Base-by-base conservation (phyloP, 345 rosid species). In the Hirschfeldia incana region DNA sequence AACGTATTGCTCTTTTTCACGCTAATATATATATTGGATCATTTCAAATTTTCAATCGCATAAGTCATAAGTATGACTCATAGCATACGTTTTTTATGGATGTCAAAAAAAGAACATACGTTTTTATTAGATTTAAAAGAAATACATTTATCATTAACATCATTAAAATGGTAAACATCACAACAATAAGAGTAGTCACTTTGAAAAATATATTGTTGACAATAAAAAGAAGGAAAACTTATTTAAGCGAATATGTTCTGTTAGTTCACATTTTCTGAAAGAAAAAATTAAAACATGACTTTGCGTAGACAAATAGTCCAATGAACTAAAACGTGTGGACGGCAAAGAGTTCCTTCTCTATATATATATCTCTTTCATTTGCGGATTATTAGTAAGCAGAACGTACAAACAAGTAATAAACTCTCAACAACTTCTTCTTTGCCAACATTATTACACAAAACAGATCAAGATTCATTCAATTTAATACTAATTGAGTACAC, bases 1-100 rank as follows among this genome's bases (percentile, higher is more conserved):
- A 57, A 58, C 49, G n/a, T 70, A 72, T 46, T 3, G 11, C 30
- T 66, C 4, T 10, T 12, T 60, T 32, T 59, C 62, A 78, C 81
- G 73, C 67, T 3, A 66, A 30, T 7, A 1, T 21, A 21, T 21
- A 21, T 21, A 21, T 21, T 21, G 21, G 21, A 21, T 21, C 21
- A 21, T 21, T 21, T 21, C 21, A 21, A 21, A 21, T 21, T 21
- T 21, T 21, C 21, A 21, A 21, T 21, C 21, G 21, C 21, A 10
- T 34, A 34, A 34, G 37, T 34, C 37, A 34, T 34, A 34, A 34
- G 21, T 21, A 21, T 21, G 21, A 21, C 21, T 21, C 21, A 21
- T 42, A 42, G 11, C 1, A 51, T 51, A 51, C 16, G 57, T 13
- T 13, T 49, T 13, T 6, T 49, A 49, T 21, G 21, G 21, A 21